Conservation (phyloP, 805 yeast genomes). For the Yamadazyma laniorum region DNA sequence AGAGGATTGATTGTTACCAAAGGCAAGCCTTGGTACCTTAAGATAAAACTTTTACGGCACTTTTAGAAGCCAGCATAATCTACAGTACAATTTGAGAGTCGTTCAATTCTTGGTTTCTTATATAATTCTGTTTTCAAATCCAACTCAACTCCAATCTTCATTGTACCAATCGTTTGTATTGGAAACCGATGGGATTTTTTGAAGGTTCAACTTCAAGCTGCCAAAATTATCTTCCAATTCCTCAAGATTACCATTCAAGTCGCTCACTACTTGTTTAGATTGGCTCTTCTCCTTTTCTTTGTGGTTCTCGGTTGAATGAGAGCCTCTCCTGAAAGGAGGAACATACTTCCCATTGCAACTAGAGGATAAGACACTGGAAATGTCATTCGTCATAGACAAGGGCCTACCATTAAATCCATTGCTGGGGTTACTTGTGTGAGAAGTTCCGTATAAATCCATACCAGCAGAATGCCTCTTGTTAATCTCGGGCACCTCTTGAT, state of each 20-base stretch:
- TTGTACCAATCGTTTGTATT: constrained; percentile 5
- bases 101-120: not conserved
- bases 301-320: constrained; percentile 24
- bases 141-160: constrained; percentile 3
- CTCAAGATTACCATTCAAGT: not conserved
- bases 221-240: constrained; percentile 2
- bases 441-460: not conserved
- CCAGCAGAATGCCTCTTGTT: not conserved
- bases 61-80: too few species aligned
- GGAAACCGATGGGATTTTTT: constrained; percentile 5
- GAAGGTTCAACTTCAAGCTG: constrained; percentile 4
- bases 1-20: too few species aligned
- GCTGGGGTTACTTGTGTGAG: not conserved
- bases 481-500: not conserved
- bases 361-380: constrained; percentile 10
- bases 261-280: not conserved
- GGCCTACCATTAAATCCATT: constrained; percentile 11
- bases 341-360: constrained; percentile 54
- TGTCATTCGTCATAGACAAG: constrained; percentile 12
- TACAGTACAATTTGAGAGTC: too few species aligned
- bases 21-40: too few species aligned
- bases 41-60: not conserved
- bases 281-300: constrained; percentile 5
- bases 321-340: constrained; percentile 69
- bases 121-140: not conserved